Percentiles rank a stretch among this genome's conserved stretches.
phyloP scores from a whole-genome alignment of 306 rosid genomes.

The Biancaea sappan region DNA sequence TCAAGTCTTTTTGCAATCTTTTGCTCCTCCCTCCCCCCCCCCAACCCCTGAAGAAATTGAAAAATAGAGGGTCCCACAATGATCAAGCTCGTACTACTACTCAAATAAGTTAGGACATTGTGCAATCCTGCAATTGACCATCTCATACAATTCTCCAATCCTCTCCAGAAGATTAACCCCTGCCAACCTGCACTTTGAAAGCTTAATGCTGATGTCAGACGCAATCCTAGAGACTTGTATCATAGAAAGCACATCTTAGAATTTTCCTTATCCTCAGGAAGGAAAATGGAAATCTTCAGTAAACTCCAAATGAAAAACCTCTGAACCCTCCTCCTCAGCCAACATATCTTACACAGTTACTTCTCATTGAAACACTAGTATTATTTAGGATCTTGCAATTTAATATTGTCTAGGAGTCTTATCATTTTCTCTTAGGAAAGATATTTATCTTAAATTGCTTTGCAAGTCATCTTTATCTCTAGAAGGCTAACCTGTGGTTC shows the following conservation, averaged over 20 bases:
- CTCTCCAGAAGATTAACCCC: neutral
- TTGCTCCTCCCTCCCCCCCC: too few relatives aligned
- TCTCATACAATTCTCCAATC: neutral
- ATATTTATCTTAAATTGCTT: neutral
- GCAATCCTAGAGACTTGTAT: neutral
- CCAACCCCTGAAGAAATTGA: too few relatives aligned
- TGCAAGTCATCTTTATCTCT: neutral
- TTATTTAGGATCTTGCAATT: too few relatives aligned
- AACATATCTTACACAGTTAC: neutral
- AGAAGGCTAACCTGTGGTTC: neutral
- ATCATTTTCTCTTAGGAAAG: neutral
- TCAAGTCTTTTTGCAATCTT: neutral
- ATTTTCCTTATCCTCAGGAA: neutral
- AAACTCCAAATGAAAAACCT: neutral
- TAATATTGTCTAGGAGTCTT: neutral
- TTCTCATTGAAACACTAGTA: neutral
- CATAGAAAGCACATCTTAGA: neutral
- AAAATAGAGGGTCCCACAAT: neutral
- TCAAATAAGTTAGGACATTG: neutral
- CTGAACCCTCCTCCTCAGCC: neutral
- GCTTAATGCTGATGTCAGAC: neutral
- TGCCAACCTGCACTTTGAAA: neutral
- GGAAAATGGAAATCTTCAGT: neutral
- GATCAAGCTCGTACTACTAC: neutral
- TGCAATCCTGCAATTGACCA: neutral